Evolutionary conservation across 495 filamentous ascomycete species (phyloP).

Genomic region (Stereocaulon alpinum): DNA sequence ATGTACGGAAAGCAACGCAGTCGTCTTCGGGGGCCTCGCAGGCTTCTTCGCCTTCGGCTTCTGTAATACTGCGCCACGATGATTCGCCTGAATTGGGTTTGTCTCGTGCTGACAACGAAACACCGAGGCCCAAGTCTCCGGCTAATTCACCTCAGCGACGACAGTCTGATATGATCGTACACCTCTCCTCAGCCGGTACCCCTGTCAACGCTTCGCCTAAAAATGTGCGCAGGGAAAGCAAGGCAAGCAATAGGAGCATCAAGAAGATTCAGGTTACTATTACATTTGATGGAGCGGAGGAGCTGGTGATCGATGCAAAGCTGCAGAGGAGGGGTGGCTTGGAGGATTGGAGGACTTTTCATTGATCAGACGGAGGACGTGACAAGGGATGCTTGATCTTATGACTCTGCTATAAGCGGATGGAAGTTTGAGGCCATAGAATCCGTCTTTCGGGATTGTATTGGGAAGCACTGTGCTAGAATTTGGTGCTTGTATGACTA

Average conservation of each 20-base stretch:
- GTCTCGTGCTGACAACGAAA: background rate
- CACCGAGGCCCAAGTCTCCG: background rate
- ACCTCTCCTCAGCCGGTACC: background rate
- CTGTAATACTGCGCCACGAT: background rate
- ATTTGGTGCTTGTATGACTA: background rate
- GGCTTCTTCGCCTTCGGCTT: background rate
- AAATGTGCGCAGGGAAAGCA: background rate
- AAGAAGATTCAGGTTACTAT: conserved; percentile 17
- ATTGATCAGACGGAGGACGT: background rate
- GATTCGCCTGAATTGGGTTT: background rate
- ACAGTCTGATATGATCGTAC: background rate
- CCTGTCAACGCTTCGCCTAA: background rate
- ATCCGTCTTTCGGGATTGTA: no score
- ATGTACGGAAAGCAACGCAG: background rate
- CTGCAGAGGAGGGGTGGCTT: conserved; percentile 2
- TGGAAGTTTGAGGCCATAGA: no score
- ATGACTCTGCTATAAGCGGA: background rate
- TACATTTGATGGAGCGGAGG: conserved; percentile 18
- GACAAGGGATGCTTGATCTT: background rate
- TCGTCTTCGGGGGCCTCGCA: background rate
- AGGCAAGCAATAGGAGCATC: conserved; percentile 10
- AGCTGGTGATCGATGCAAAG: conserved; percentile 16
- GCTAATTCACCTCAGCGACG: background rate
- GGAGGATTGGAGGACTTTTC: background rate
- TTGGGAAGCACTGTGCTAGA: background rate